phyloP scores from a whole-genome alignment of 768 basidiomycete genomes.

The Candolleomyces efflorescens region DNA sequence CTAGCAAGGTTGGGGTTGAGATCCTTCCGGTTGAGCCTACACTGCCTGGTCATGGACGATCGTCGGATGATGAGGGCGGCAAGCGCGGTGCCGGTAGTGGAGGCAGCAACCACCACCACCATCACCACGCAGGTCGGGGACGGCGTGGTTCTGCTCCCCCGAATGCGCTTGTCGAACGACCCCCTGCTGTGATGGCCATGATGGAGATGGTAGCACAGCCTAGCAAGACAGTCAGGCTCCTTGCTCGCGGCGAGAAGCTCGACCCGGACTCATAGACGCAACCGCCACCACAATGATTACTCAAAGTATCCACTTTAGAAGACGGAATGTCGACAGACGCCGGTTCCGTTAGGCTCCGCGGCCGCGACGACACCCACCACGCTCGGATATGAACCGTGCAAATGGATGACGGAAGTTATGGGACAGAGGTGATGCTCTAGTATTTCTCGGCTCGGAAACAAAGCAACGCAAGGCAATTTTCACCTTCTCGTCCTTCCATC shows the following conservation, averaged over 20 bases:
- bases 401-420: too few relatives aligned
- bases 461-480: too few relatives aligned
- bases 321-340: too few relatives aligned
- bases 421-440: too few relatives aligned
- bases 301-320: too few relatives aligned
- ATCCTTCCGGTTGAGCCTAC: conserved; percentile 52
- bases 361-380: too few relatives aligned
- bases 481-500: too few relatives aligned
- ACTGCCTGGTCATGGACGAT: conserved; percentile 26
- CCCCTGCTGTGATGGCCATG: conserved; percentile 76
- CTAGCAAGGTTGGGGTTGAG: conserved; percentile 53
- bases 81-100: conserved; percentile 21
- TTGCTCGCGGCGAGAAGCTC: conserved; percentile 82
- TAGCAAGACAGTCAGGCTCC: conserved; percentile 70
- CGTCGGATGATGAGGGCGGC: conserved; percentile 25
- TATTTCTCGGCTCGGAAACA: too few relatives aligned
- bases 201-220: conserved; percentile 75
- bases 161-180: conserved; percentile 65
- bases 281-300: neutral
- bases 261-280: conserved; percentile 36
- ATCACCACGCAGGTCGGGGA: conserved; percentile 5
- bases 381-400: too few relatives aligned
- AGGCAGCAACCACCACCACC: neutral
- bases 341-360: too few relatives aligned
- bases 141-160: conserved; percentile 23